phyloP scores from a whole-genome alignment of 371 early-diverging fungal genomes.

The Mycotypha africana region DNA sequence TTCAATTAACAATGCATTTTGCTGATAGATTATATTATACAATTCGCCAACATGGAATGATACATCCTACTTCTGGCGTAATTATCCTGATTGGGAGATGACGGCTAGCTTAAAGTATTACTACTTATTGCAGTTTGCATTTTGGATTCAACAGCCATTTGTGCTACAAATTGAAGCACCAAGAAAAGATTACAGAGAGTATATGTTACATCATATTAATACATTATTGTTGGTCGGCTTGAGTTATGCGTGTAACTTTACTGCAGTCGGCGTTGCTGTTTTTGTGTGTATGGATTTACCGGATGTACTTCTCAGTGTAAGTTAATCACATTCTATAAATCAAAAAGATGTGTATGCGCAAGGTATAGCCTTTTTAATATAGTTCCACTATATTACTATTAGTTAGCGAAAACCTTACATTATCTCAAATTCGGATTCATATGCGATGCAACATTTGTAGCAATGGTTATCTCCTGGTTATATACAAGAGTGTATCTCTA shows the following conservation, averaged over 20 bases:
- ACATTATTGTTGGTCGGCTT: slow-evolving; percentile 61
- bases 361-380: too few relatives aligned
- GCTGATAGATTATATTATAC: slow-evolving; percentile 33
- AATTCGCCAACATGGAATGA: slow-evolving; percentile 64
- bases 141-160: slow-evolving; percentile 76
- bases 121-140: slow-evolving; percentile 66
- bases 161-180: slow-evolving; percentile 67
- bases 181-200: slow-evolving; percentile 68
- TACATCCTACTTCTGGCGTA: slow-evolving; percentile 56
- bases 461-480: slow-evolving; percentile 68
- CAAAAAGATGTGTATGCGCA: too few relatives aligned
- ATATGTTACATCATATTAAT: slow-evolving; percentile 68
- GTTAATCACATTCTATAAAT: slow-evolving; percentile 20
- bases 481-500: slow-evolving; percentile 65
- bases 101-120: slow-evolving; percentile 61
- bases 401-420: slow-evolving; percentile 59
- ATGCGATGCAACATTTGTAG: slow-evolving; percentile 53
- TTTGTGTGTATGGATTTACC: slow-evolving; percentile 76
- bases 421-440: slow-evolving; percentile 42
- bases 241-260: slow-evolving; percentile 66
- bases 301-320: slow-evolving; percentile 72
- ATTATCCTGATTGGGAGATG: slow-evolving; percentile 53
- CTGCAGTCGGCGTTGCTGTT: slow-evolving; percentile 72
- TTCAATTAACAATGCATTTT: too few relatives aligned
- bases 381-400: neutral